These are phyloP conservation scores for Clarireedia paspali DNA, from an alignment of 2,329 filamentous ascomycete genomes.

Conservation along the genomic window DNA sequence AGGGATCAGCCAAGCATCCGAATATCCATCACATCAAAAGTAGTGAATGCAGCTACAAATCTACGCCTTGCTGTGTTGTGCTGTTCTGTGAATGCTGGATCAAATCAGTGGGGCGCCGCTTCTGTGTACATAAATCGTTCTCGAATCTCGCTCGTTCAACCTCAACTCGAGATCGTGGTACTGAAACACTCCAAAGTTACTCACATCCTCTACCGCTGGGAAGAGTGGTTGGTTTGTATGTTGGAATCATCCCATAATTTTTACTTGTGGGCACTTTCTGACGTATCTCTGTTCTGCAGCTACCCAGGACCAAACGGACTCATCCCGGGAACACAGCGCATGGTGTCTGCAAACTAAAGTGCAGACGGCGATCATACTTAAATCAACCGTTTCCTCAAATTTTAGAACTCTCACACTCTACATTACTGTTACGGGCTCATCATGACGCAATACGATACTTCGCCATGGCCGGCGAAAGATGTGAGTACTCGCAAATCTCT, in stretches of 20 bases:
- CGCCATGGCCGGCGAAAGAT: constrained; percentile 44
- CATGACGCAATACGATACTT: constrained; percentile 36
- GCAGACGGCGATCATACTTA: constrained; percentile 2
- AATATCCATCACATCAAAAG: background rate
- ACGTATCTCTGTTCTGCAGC: constrained; percentile 12
- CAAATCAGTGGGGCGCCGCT: background rate
- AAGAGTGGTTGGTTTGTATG: constrained; percentile 3
- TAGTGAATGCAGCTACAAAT: background rate
- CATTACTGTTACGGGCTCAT: constrained; percentile 7
- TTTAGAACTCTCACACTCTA: background rate
- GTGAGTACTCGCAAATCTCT: constrained; percentile 28
- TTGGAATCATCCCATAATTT: constrained; percentile 1
- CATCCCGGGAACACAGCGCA: constrained; percentile 14
- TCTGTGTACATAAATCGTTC: constrained; percentile 1
- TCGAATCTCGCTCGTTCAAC: constrained; percentile 4
- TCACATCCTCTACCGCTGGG: background rate
- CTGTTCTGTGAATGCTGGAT: background rate
- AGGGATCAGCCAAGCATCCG: background rate
- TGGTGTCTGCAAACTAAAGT: background rate
- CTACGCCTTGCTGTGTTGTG: background rate
- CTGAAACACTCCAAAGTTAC: background rate
- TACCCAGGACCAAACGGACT: constrained; percentile 12
- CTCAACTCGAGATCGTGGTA: background rate
- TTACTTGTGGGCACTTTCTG: background rate
- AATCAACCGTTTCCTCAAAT: background rate